These are phyloP conservation scores for Exophiala mesophila DNA, from an alignment of 2,329 filamentous ascomycete genomes.

Conservation along the genomic window DNA sequence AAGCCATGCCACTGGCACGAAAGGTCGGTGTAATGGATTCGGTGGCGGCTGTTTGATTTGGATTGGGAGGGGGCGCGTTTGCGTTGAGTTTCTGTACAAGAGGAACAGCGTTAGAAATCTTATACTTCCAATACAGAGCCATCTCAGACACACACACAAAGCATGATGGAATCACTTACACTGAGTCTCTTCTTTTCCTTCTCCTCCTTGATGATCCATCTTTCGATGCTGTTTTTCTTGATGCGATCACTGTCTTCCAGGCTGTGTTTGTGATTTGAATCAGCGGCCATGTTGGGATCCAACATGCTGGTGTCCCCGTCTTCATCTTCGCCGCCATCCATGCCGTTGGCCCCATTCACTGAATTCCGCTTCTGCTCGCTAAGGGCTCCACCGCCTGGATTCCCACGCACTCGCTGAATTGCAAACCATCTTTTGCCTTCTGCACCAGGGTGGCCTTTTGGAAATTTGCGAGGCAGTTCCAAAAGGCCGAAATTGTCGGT, in stretches of 20 bases:
- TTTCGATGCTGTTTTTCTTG: conserved; percentile 73
- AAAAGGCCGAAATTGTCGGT: conserved; percentile 41
- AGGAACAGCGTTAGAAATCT: not conserved
- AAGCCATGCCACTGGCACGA: conserved; percentile 54
- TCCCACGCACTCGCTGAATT: conserved; percentile 72
- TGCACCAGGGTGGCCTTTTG: conserved; percentile 44
- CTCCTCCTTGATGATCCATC: conserved; percentile 59
- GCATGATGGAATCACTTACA: conserved; percentile 13
- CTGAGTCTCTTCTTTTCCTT: conserved; percentile 57
- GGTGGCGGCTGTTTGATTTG: not conserved
- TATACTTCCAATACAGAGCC: not conserved
- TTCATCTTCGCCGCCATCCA: conserved; percentile 61
- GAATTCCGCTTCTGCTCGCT: conserved; percentile 16
- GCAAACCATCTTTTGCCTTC: conserved; percentile 61
- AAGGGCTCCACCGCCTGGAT: conserved; percentile 42
- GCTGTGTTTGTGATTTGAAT: conserved; percentile 63
- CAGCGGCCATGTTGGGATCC: conserved; percentile 53
- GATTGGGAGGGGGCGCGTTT: conserved; percentile 1
- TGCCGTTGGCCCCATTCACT: conserved; percentile 8
- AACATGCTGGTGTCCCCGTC: conserved; percentile 36
- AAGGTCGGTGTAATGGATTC: conserved; percentile 13
- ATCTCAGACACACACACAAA: not conserved
- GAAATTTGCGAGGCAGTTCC: conserved; percentile 37
- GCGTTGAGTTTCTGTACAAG: conserved; percentile 12
- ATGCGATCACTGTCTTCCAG: conserved; percentile 70